phyloP scores from a whole-genome alignment of 441 rosid species.

The Theobroma grandiflorum region DNA sequence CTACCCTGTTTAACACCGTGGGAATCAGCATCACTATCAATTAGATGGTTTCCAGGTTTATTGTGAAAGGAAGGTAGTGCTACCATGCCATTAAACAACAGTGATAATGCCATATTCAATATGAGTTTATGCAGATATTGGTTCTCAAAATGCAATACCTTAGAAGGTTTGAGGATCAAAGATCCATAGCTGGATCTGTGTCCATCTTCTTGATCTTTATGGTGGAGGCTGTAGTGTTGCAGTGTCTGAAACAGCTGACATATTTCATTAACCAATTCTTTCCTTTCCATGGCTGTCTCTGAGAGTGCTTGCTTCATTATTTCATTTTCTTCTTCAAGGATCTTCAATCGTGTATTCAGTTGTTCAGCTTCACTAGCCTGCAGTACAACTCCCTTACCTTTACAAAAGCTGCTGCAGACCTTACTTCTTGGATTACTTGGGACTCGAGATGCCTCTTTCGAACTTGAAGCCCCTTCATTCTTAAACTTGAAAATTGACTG shows the following conservation, averaged over 20 bases:
- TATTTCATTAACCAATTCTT: constrained; percentile 12
- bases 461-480: constrained; percentile 11
- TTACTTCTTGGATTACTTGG: neutral
- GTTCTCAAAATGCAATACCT: neutral
- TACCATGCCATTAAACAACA: neutral
- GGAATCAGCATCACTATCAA: neutral
- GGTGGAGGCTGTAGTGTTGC: neutral
- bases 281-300: constrained; percentile 18
- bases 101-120: neutral
- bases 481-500: neutral
- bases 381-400: neutral
- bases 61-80: neutral
- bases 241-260: constrained; percentile 19
- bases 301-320: constrained; percentile 12
- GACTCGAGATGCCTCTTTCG: neutral
- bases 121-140: neutral
- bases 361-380: constrained; percentile 19
- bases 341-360: constrained; percentile 13
- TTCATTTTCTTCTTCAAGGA: constrained; percentile 29
- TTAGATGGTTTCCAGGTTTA: neutral
- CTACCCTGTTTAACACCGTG: neutral
- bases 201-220: neutral
- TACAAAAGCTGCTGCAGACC: neutral
- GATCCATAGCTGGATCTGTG: neutral
- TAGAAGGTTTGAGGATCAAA: constrained; percentile 6